These are phyloP conservation scores for Lindgomyces ingoldianus DNA, from an alignment of 495 filamentous ascomycete genomes.

Conservation along the genomic window DNA sequence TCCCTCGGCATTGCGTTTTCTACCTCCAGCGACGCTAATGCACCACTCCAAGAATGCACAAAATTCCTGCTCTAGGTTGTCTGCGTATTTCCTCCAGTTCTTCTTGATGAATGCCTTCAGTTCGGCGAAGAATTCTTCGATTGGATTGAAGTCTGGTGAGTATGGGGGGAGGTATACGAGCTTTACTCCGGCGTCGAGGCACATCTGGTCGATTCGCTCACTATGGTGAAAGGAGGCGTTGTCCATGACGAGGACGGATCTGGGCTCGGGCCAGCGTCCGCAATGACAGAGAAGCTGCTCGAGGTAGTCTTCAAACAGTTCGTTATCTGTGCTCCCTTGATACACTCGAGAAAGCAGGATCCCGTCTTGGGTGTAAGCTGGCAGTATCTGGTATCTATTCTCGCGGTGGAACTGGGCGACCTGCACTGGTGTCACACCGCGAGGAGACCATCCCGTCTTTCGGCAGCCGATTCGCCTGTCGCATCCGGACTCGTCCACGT, in stretches of 20 bases:
- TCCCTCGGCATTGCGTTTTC: neutral
- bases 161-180: conserved; percentile 46
- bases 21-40: neutral
- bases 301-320: conserved; percentile 49
- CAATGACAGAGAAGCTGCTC: conserved; percentile 48
- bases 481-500: neutral
- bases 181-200: conserved; percentile 44
- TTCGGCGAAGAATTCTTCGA: conserved; percentile 38
- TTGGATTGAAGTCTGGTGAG: conserved; percentile 45
- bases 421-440: neutral
- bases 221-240: conserved; percentile 50
- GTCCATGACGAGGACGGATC: conserved; percentile 52
- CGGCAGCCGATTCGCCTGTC: neutral
- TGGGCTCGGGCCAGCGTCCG: conserved; percentile 46
- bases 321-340: conserved; percentile 46
- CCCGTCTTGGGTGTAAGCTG: conserved; percentile 48
- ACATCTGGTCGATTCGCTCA: conserved; percentile 45
- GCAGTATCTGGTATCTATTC: conserved; percentile 41
- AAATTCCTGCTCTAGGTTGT: neutral
- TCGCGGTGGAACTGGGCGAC: conserved; percentile 1
- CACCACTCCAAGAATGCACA: neutral
- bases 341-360: conserved; percentile 46
- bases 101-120: neutral
- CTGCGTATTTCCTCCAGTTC: neutral
- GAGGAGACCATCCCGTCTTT: conserved; percentile 3